Evolutionary conservation across 805 yeast species (phyloP).

Genomic region (Monosporozyma aerobia): DNA sequence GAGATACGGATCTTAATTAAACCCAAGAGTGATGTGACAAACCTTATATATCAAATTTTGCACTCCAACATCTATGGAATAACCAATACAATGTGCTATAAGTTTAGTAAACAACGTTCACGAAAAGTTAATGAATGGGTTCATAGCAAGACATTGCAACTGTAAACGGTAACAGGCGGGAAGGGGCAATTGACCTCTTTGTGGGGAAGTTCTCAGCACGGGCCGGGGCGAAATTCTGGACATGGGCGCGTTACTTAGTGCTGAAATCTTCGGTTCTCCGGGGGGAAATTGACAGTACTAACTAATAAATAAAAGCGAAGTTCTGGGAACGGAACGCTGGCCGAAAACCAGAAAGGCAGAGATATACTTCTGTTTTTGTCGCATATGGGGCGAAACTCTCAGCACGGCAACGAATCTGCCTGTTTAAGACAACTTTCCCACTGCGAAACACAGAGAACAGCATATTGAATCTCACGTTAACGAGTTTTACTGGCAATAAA

Average conservation of each 20-base stretch:
- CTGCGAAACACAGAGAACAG: no score
- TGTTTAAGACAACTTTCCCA: no score
- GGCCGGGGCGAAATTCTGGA: neutral
- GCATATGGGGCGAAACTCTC: neutral
- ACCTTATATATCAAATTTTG: neutral
- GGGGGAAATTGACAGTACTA: neutral
- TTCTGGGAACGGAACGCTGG: neutral
- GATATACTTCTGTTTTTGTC: neutral
- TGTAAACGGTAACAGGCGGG: no score
- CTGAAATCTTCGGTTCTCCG: neutral
- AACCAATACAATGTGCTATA: neutral
- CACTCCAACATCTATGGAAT: neutral
- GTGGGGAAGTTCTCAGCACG: neutral
- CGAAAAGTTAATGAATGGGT: no score
- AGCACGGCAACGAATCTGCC: no score
- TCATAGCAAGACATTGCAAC: no score
- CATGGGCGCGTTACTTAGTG: neutral
- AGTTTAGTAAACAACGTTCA: neutral
- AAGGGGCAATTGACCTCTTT: neutral
- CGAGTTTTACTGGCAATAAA: no score
- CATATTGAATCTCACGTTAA: no score
- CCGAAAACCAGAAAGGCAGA: neutral
- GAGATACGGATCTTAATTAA: neutral
- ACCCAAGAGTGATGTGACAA: neutral
- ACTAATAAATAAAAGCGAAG: neutral